Evolutionary conservation across 2,329 filamentous ascomycete genomes (phyloP).

Genomic region (Phyllosticta citribraziliensis): DNA sequence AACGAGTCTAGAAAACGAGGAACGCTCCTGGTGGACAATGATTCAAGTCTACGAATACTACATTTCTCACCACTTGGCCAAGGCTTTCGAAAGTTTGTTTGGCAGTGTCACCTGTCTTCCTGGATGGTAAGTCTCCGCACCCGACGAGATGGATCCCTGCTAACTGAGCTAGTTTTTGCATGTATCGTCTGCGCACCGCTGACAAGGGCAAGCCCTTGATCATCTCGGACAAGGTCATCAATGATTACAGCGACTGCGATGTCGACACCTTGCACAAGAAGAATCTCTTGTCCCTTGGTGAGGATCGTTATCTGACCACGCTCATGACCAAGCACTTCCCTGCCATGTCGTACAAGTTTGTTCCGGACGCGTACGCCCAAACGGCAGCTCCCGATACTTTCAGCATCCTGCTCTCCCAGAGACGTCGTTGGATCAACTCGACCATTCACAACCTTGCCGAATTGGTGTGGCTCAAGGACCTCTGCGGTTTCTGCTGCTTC

Average conservation of each 20-base stretch:
- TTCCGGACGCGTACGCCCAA: slow-evolving; percentile 83
- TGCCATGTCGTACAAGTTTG: slow-evolving; percentile 89
- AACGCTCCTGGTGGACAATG: slow-evolving; percentile 97
- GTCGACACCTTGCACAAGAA: slow-evolving; percentile 93
- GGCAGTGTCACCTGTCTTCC: slow-evolving; percentile 97
- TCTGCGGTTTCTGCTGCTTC: slow-evolving; percentile 98
- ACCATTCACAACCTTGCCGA: slow-evolving; percentile 95
- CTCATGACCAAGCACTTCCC: slow-evolving; percentile 98
- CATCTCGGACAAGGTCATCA: slow-evolving; percentile 78
- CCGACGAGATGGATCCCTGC: background rate
- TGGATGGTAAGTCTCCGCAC: slow-evolving; percentile 69
- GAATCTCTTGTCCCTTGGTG: slow-evolving; percentile 85
- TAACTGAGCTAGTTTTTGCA: slow-evolving; percentile 66
- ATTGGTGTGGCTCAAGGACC: slow-evolving; percentile 78
- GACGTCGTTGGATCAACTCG: slow-evolving; percentile 98
- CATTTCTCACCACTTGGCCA: slow-evolving; percentile 93
- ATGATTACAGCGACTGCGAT: slow-evolving; percentile 78
- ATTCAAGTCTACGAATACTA: slow-evolving; percentile 99
- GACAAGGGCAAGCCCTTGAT: slow-evolving; percentile 93
- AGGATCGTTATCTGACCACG: slow-evolving; percentile 94
- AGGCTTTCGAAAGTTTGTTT: slow-evolving; percentile 96
- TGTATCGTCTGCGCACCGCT: slow-evolving; percentile 91
- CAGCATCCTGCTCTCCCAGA: slow-evolving; percentile 90
- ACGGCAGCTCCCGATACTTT: slow-evolving; percentile 92
- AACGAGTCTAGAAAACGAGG: slow-evolving; percentile 91